These are phyloP conservation scores for Neurospora africana DNA, from an alignment of 495 filamentous ascomycete species.

Conservation along the genomic window DNA sequence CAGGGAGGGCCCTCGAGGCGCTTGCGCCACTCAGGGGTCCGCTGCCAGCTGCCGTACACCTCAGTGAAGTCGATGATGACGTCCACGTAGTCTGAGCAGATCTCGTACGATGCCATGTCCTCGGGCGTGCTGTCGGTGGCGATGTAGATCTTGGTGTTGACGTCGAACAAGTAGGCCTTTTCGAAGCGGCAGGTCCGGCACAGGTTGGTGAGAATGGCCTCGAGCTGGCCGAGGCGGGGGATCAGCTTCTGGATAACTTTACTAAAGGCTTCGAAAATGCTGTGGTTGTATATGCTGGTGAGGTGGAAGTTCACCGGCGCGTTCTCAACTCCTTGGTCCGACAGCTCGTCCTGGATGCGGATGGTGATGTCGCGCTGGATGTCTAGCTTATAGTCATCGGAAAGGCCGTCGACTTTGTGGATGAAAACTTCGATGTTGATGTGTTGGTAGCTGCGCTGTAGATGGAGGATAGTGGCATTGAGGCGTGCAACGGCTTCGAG, in stretches of 20 bases:
- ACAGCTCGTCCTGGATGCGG: constrained; percentile 92
- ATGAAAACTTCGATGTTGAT: constrained; percentile 98
- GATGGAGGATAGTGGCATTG: constrained; percentile 73
- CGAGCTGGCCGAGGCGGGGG: constrained; percentile 81
- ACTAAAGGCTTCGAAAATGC: constrained; percentile 94
- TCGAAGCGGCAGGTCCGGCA: constrained; percentile 85
- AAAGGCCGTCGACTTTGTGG: constrained; percentile 92
- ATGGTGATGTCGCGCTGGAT: constrained; percentile 92
- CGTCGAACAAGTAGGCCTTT: constrained; percentile 95
- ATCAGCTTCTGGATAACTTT: constrained; percentile 97
- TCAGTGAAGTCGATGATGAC: constrained; percentile 94
- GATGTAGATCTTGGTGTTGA: constrained; percentile 95
- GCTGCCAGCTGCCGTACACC: constrained; percentile 71
- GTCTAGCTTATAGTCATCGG: constrained; percentile 88
- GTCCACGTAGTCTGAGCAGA: constrained; percentile 96
- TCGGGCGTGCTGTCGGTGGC: constrained; percentile 88
- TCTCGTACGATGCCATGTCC: constrained; percentile 89
- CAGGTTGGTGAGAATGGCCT: constrained; percentile 82
- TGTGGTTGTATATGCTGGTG: constrained; percentile 95
- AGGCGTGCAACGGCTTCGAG: constrained; percentile 79
- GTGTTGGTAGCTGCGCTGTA: constrained; percentile 76
- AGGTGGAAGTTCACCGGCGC: constrained; percentile 85
- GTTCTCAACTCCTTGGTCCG: constrained; percentile 83
- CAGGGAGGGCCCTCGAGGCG: constrained; percentile 49
- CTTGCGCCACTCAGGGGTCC: constrained; percentile 39